Base-by-base conservation (phyloP, 495 filamentous ascomycete genomes). In the Penicillium crystallinum region DNA sequence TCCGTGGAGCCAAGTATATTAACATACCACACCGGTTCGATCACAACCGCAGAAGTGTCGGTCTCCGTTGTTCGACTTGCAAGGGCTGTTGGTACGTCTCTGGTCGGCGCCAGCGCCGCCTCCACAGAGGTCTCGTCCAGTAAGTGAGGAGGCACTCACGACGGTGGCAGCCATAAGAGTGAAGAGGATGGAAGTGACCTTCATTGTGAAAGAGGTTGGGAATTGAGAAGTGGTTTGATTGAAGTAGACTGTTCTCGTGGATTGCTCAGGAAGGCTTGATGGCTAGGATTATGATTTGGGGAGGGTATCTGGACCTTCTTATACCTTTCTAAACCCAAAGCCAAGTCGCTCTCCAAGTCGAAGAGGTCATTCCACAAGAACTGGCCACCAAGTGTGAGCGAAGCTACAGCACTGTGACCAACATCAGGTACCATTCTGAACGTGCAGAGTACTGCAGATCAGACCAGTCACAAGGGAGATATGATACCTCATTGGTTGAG, bases 11-110 rank as follows among this genome's bases (percentile, higher is more conserved):
- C n/a, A n/a, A n/a, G n/a, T 14, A 21, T 21, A 7, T 37, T 8
- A 18, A 43, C 54, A 30, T 56, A 56, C 54, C 34, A 56, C 47
- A 25, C 49, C 54, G 6, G 54, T 56, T 17, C 54, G 19, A 22
- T 56, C 54, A 17, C 54, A 56, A 14, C 54, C 54, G 19, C 54
- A 56, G 42, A 56, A 56, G 38, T 48, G 33, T 30, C 54, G 36
- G n/a, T 56, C 48, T 40, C 54, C 54, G 47, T 56, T 56, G 12
- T 34, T 41, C 10, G 54, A 17, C 6, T 46, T 11, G 27, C 54
- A 56, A 33, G 31, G 31, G 21, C 54, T 56, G 43, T 56, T 56
- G 7, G 54, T 56, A 40, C 54, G 54, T 25, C 54, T 27, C 22
- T 56, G 54, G 35, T 56, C 54, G 23, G 18, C 31, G 18, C 18